A percentile compares a stretch with the other conserved stretches of the same genome.
Evolutionary conservation across 148 eudicot genomes (phyloP).

Genomic region (Vaccinium corymbosum): DNA sequence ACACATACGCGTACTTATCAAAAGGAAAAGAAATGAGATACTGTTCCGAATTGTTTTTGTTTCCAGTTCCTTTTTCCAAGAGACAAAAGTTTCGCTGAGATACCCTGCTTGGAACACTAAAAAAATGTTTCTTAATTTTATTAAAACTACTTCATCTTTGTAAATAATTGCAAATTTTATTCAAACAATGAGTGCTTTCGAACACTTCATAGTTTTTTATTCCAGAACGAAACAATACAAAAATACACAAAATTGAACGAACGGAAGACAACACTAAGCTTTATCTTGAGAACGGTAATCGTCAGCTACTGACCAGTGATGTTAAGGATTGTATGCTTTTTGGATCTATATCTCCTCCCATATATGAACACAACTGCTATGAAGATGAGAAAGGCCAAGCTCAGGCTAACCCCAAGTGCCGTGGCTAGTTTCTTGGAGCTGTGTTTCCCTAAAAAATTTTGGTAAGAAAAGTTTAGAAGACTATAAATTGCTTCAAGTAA

Average conservation of each 20-base stretch:
- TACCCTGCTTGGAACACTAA: neutral
- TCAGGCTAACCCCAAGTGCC: constrained; percentile 77
- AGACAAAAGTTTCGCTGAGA: neutral
- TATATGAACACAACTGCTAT: constrained; percentile 40
- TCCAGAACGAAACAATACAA: neutral
- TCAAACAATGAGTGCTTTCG: neutral
- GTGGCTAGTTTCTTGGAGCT: constrained; percentile 64
- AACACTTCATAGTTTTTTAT: neutral
- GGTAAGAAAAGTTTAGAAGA: constrained; percentile 4
- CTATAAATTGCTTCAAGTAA: constrained; percentile 18
- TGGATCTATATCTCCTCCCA: constrained; percentile 44
- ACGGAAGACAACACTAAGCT: too few species aligned
- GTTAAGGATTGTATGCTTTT: constrained; percentile 53
- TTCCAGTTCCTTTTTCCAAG: neutral
- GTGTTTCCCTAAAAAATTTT: constrained; percentile 42
- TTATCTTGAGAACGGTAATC: neutral
- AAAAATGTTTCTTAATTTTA: neutral
- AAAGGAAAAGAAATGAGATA: neutral
- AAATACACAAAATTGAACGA: neutral
- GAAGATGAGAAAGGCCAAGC: constrained; percentile 40
- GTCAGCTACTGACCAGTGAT: constrained; percentile 57
- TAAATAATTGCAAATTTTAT: neutral
- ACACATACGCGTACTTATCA: neutral
- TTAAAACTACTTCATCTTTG: neutral
- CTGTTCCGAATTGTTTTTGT: neutral